phyloP scores from a whole-genome alignment of 1,139 yeast genomes.

The Taphrina flavorubra region DNA sequence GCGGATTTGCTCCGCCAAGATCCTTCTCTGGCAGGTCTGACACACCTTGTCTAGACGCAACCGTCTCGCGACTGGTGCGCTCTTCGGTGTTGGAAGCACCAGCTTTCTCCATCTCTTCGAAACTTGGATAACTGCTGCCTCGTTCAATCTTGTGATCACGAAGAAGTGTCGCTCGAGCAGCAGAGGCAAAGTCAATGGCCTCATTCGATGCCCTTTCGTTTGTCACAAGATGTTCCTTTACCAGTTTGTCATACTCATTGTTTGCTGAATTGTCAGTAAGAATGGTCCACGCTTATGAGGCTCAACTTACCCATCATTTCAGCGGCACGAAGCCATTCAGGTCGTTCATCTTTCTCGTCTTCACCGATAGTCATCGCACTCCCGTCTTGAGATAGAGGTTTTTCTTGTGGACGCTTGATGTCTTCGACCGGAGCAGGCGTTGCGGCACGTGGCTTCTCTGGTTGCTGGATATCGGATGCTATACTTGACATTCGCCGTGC shows the following conservation, averaged over 20 bases:
- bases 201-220: slow-evolving; percentile 32
- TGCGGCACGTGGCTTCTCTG: slow-evolving; percentile 21
- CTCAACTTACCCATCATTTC: slow-evolving; percentile 28
- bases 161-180: slow-evolving; percentile 35
- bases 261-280: slow-evolving; percentile 22
- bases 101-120: slow-evolving; percentile 30
- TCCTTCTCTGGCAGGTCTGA: slow-evolving; percentile 24
- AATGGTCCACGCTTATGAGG: neutral
- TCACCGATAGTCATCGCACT: slow-evolving; percentile 16
- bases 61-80: neutral
- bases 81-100: neutral
- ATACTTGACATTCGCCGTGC: slow-evolving; percentile 28
- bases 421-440: slow-evolving; percentile 34
- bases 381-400: slow-evolving; percentile 22
- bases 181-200: slow-evolving; percentile 25
- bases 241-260: slow-evolving; percentile 29
- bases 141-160: slow-evolving; percentile 26
- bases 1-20: slow-evolving; percentile 30
- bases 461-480: slow-evolving; percentile 14
- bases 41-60: slow-evolving; percentile 20
- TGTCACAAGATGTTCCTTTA: slow-evolving; percentile 23
- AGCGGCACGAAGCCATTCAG: slow-evolving; percentile 41
- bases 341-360: slow-evolving; percentile 34
- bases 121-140: slow-evolving; percentile 28
- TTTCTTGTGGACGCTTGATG: slow-evolving; percentile 17